phyloP scores from a whole-genome alignment of 495 filamentous ascomycete genomes.

The Aspergillus taichungensis region DNA sequence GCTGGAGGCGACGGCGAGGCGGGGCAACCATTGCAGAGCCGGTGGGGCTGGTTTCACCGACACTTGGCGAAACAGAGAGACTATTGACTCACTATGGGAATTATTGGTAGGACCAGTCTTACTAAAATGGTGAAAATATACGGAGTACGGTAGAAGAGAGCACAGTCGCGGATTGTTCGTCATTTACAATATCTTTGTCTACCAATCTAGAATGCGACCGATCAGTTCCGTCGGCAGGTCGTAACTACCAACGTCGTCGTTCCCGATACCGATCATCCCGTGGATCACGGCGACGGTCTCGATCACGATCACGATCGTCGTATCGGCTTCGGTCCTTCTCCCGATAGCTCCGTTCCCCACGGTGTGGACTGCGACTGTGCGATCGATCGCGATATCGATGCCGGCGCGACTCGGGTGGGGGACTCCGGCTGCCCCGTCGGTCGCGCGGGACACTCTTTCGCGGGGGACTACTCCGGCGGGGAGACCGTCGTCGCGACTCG shows the following conservation, averaged over 20 bases:
- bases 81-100: neutral
- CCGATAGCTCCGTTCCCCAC: too few species aligned
- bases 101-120: neutral
- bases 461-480: neutral
- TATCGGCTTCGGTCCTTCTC: constrained; percentile 6
- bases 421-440: constrained; percentile 15
- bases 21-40: neutral
- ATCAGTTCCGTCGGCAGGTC: too few species aligned
- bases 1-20: neutral
- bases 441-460: constrained; percentile 7
- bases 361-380: constrained; percentile 44
- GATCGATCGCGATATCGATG: constrained; percentile 25
- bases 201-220: neutral
- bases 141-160: too few species aligned
- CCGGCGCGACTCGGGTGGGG: constrained; percentile 15
- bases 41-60: constrained; percentile 12
- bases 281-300: constrained; percentile 14
- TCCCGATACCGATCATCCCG: constrained; percentile 21
- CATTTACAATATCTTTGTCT: constrained; percentile 1
- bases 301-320: constrained; percentile 13
- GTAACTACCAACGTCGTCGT: constrained; percentile 16
- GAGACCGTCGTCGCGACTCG: constrained; percentile 36
- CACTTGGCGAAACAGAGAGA: neutral
- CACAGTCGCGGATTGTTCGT: neutral
- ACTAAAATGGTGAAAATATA: too few species aligned